Conservation (phyloP, 192 early-diverging fungal species). For the Coemansia brasiliensis region DNA sequence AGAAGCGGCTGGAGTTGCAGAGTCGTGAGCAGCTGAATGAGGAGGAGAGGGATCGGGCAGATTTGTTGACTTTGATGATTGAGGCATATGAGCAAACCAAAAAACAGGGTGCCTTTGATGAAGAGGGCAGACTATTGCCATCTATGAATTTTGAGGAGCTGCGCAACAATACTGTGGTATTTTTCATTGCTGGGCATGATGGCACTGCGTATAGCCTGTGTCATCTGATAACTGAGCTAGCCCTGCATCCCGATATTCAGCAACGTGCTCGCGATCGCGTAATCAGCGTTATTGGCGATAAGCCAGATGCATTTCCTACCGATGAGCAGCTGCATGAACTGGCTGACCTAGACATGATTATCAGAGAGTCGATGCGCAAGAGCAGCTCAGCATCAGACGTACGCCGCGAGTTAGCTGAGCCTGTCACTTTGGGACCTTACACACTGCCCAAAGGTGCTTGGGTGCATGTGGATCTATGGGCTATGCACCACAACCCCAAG, state of each 20-base stretch:
- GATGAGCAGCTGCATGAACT: slow-evolving; percentile 56
- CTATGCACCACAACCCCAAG: slow-evolving; percentile 56
- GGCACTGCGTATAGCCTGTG: slow-evolving; percentile 43
- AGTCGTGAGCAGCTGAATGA: slow-evolving; percentile 27
- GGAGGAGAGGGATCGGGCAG: slow-evolving; percentile 43
- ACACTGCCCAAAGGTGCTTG: slow-evolving; percentile 56
- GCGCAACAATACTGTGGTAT: slow-evolving; percentile 55
- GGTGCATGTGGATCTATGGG: slow-evolving; percentile 58
- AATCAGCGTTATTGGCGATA: slow-evolving; percentile 49
- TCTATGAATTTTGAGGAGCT: slow-evolving; percentile 48
- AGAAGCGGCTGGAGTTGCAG: slow-evolving; percentile 23
- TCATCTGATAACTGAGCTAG: slow-evolving; percentile 53
- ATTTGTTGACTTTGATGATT: slow-evolving; percentile 59
- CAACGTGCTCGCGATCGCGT: slow-evolving; percentile 43
- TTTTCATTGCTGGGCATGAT: slow-evolving; percentile 63
- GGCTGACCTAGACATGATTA: slow-evolving; percentile 49
- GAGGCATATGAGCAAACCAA: slow-evolving; percentile 54
- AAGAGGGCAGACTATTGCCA: slow-evolving; percentile 37
- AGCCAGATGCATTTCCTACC: slow-evolving; percentile 52
- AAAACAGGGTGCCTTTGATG: slow-evolving; percentile 38
- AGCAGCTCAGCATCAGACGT: slow-evolving; percentile 43
- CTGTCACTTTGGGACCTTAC: slow-evolving; percentile 50
- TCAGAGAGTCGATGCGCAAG: slow-evolving; percentile 57
- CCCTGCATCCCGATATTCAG: slow-evolving; percentile 51
- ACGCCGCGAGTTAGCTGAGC: slow-evolving; percentile 48